Evolutionary conservation across 2,329 filamentous ascomycete species (phyloP).

Genomic region (Colletotrichum zoysiae): DNA sequence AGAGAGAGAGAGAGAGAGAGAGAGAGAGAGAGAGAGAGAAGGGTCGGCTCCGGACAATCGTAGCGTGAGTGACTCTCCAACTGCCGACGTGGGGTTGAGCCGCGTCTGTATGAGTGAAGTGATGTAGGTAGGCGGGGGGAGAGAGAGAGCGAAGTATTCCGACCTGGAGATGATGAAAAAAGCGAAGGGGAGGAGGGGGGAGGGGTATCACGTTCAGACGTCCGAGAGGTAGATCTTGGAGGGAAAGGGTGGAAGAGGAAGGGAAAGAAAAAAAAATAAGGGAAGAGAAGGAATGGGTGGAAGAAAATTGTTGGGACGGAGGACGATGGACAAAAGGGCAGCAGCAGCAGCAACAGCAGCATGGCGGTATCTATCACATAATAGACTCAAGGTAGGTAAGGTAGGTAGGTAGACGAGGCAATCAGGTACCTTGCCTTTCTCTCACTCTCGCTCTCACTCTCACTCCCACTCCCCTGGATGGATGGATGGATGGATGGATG

Average conservation of each 20-base stretch:
- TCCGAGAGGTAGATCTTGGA: background rate
- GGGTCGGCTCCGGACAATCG: background rate
- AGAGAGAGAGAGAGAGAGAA: background rate
- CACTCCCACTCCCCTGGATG: background rate
- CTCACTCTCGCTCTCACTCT: too few species aligned
- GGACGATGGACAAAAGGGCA: constrained; percentile 27
- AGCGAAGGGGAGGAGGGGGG: background rate
- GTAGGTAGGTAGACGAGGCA: background rate
- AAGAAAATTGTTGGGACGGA: constrained; percentile 37
- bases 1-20: too few species aligned
- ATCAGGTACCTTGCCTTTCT: background rate
- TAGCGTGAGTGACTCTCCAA: background rate
- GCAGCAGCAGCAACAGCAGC: background rate
- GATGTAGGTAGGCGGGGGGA: background rate
- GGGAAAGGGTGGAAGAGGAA: background rate
- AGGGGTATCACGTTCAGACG: constrained; percentile 31
- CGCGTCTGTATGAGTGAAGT: background rate
- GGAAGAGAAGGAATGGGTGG: constrained; percentile 6
- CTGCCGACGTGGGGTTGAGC: background rate
- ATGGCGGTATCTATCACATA: constrained; percentile 40
- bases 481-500: too few species aligned
- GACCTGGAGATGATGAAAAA: background rate
- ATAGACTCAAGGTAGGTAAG: constrained; percentile 4
- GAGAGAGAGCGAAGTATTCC: background rate
- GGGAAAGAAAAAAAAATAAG: background rate